phyloP scores from a whole-genome alignment of 139 green algal species.

The Auxenochlorella pyrenoidosa region DNA sequence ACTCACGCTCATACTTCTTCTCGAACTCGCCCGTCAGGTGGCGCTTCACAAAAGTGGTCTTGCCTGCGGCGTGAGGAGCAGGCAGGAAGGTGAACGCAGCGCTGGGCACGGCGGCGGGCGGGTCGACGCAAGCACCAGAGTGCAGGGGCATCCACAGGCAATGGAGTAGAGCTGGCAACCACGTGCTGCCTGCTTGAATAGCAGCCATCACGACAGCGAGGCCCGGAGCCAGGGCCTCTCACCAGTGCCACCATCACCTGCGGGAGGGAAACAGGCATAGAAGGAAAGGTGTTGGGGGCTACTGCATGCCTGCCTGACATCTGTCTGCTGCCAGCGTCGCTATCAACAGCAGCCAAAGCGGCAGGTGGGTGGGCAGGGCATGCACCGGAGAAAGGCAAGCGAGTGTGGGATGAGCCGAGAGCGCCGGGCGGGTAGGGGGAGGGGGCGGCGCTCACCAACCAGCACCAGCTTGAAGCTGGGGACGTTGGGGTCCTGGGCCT shows the following conservation, averaged over 20 bases:
- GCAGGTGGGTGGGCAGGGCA: no score
- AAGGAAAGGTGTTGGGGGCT: no score
- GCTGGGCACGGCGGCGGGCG: not conserved
- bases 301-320: no score
- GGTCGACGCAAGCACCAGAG: no score
- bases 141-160: no score
- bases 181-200: not conserved
- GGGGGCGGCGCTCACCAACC: constrained; percentile 53
- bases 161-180: not conserved
- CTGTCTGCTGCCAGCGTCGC: no score
- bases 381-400: no score
- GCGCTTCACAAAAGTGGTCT: constrained; percentile 98
- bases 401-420: no score
- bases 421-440: no score
- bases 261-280: no score
- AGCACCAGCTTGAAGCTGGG: constrained; percentile 99
- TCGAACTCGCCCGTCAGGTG: constrained; percentile 99
- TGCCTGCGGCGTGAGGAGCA: constrained; percentile 64
- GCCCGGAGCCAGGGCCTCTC: not conserved
- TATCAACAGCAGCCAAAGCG: no score
- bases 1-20: constrained; percentile 99
- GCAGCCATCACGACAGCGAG: not conserved
- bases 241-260: constrained; percentile 96
- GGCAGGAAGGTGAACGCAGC: not conserved
- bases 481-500: constrained; percentile 73